These are phyloP conservation scores for Lipomyces sp. DNA, from an alignment of 805 yeast genomes.

Conservation along the genomic window DNA sequence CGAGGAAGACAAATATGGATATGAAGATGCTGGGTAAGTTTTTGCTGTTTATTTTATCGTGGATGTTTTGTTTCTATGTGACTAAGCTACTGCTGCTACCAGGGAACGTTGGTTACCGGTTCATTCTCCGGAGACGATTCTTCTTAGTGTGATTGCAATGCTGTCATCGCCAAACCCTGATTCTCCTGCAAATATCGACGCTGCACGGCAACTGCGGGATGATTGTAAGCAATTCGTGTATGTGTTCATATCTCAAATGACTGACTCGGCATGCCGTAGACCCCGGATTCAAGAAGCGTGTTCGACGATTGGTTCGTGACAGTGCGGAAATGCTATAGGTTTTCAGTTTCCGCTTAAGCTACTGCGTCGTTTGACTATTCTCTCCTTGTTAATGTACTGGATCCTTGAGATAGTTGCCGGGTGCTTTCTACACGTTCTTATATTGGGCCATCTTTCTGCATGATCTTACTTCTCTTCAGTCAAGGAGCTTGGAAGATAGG, in stretches of 20 bases:
- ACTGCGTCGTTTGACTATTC: not conserved
- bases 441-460: too few species aligned
- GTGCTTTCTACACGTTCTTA: too few species aligned
- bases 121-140: slow-evolving; percentile 81
- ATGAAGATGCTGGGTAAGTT: slow-evolving; percentile 64
- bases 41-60: not conserved
- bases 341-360: not conserved
- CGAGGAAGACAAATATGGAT: slow-evolving; percentile 84
- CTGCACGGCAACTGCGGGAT: slow-evolving; percentile 78
- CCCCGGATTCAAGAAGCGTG: slow-evolving; percentile 61
- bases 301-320: slow-evolving; percentile 49
- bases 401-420: too few species aligned
- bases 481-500: too few species aligned
- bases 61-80: not conserved
- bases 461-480: too few species aligned
- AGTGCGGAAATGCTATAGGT: slow-evolving; percentile 26
- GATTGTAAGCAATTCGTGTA: slow-evolving; percentile 45
- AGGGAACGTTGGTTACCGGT: slow-evolving; percentile 89
- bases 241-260: not conserved
- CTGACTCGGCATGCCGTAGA: slow-evolving; percentile 8
- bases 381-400: too few species aligned
- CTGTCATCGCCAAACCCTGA: slow-evolving; percentile 87
- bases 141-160: slow-evolving; percentile 81
- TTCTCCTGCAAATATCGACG: slow-evolving; percentile 91
- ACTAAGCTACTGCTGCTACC: too few species aligned